A percentile compares a stretch with the other conserved stretches of the same genome.
phyloP scores from a whole-genome alignment of 2,329 filamentous ascomycete species.

The Gnomoniopsis smithogilvyi region DNA sequence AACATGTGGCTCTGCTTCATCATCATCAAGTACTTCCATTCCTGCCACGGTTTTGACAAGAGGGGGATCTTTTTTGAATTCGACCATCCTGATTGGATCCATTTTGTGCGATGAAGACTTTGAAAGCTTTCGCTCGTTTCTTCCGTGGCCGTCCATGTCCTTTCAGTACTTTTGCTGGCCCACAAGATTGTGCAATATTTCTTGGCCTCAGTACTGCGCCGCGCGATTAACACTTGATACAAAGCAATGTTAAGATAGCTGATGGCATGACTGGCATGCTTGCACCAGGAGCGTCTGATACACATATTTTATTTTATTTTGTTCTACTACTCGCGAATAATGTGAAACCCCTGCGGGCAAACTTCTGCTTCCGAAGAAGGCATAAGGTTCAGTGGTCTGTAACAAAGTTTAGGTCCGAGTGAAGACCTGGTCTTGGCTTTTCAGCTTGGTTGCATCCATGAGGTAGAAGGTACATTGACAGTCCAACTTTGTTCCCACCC shows the following conservation, averaged over 20 bases:
- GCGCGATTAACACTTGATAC: too few relatives aligned
- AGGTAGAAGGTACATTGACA: not conserved
- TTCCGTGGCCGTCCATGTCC: not conserved
- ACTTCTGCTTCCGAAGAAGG: not conserved
- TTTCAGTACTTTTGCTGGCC: too few relatives aligned
- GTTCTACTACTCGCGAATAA: not conserved
- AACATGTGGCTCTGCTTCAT: not conserved
- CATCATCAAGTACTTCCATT: not conserved
- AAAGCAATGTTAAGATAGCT: too few relatives aligned
- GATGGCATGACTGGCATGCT: too few relatives aligned
- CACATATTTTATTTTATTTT: not conserved
- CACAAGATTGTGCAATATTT: too few relatives aligned
- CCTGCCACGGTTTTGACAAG: not conserved
- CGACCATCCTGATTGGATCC: not conserved
- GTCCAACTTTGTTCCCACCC: too few relatives aligned
- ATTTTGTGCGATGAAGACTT: not conserved
- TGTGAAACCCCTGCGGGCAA: not conserved
- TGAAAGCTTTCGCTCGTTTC: not conserved
- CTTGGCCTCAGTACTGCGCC: too few relatives aligned
- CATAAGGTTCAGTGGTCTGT: too few relatives aligned
- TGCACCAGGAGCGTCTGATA: too few relatives aligned
- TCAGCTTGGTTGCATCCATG: not conserved
- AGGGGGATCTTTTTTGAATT: not conserved
- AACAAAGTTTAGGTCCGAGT: too few relatives aligned
- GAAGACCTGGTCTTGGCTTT: not conserved